phyloP scores from a whole-genome alignment of 73 alveolate genomes.

The Paramecium caudatum region DNA sequence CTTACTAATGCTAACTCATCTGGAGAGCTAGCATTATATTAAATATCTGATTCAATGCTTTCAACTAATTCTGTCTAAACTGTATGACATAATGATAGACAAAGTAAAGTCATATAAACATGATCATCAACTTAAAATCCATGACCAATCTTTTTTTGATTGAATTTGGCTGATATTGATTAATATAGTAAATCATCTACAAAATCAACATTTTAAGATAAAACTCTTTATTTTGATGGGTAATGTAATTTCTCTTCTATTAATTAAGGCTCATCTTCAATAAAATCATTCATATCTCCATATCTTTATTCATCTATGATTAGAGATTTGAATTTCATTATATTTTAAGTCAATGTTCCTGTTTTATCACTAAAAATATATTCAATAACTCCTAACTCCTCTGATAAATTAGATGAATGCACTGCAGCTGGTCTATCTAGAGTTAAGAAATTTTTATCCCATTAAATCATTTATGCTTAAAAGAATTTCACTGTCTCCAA shows the following conservation, averaged over 20 bases:
- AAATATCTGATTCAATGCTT: slow-evolving; percentile 76
- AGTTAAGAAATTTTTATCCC: slow-evolving; percentile 89
- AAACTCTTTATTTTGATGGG: neutral
- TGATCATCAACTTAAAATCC: neutral
- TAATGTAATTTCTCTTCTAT: neutral
- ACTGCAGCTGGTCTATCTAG: slow-evolving; percentile 92
- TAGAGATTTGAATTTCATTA: slow-evolving; percentile 92
- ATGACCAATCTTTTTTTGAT: neutral
- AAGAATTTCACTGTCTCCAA: slow-evolving; percentile 92
- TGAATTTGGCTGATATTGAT: neutral
- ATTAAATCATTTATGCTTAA: slow-evolving; percentile 90
- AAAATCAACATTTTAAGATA: slow-evolving; percentile 88
- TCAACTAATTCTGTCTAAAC: slow-evolving; percentile 86
- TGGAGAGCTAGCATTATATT: slow-evolving; percentile 82
- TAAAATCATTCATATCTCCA: slow-evolving; percentile 78
- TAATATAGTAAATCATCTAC: slow-evolving; percentile 81
- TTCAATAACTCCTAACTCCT: slow-evolving; percentile 96
- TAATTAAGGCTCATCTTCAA: neutral
- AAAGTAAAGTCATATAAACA: slow-evolving; percentile 75
- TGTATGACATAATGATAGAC: slow-evolving; percentile 95
- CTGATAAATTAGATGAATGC: slow-evolving; percentile 92
- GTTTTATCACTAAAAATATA: slow-evolving; percentile 97
- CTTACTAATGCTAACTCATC: slow-evolving; percentile 94
- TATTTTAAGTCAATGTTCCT: slow-evolving; percentile 95
- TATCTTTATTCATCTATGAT: slow-evolving; percentile 88